Conservation (phyloP, 2,329 filamentous ascomycete species). For the Apiospora aurea region DNA sequence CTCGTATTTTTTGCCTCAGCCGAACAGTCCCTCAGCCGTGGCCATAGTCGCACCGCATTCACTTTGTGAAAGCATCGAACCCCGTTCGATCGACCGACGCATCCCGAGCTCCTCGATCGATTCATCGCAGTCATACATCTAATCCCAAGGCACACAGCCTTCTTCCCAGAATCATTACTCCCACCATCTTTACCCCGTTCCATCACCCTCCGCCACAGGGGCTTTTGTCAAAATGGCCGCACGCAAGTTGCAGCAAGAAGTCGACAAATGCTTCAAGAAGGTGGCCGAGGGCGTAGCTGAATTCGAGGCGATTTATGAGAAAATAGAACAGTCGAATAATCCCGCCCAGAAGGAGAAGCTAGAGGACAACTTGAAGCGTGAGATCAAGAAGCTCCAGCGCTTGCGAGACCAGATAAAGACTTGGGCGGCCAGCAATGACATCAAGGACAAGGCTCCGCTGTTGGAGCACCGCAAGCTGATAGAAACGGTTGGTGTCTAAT, state of each 20-base stretch:
- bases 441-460: conserved; percentile 98
- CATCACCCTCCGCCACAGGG: conserved; percentile 24
- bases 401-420: conserved; percentile 99
- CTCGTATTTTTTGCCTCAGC: conserved; percentile 12
- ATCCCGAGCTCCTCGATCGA: conserved; percentile 14
- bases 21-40: background rate
- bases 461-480: conserved; percentile 95
- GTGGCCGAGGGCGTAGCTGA: conserved; percentile 90
- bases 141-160: conserved; percentile 5
- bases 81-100: conserved; percentile 2
- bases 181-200: background rate
- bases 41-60: background rate
- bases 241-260: conserved; percentile 96
- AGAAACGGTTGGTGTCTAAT: conserved; percentile 77
- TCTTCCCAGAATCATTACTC: background rate
- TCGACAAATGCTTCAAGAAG: conserved; percentile 99
- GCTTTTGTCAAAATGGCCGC: conserved; percentile 75
- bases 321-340: conserved; percentile 93
- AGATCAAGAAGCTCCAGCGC: conserved; percentile 99
- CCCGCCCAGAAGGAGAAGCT: conserved; percentile 97
- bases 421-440: conserved; percentile 97
- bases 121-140: background rate
- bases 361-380: conserved; percentile 96
- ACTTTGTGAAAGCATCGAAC: conserved; percentile 9
- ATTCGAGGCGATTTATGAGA: conserved; percentile 96